Conservation (phyloP, 305 asterid genomes). For the Solanum hybrid region DNA sequence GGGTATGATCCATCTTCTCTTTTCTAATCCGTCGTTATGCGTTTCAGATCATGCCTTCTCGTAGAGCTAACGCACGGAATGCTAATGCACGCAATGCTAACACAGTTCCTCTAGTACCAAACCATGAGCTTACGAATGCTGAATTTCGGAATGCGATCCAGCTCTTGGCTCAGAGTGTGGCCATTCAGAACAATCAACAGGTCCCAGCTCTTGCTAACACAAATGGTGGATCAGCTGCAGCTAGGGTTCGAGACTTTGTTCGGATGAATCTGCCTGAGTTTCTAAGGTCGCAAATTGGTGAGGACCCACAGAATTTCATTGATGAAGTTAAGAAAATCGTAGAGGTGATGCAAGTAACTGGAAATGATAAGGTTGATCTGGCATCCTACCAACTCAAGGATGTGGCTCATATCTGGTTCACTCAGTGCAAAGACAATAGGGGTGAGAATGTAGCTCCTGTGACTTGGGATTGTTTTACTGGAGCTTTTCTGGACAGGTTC, state of each 20-base stretch:
- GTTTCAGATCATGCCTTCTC: neutral
- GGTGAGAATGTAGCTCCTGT: neutral
- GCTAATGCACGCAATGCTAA: neutral
- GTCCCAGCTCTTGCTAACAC: neutral
- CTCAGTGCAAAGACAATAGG: neutral
- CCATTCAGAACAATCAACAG: neutral
- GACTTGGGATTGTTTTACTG: neutral
- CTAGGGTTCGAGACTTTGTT: neutral
- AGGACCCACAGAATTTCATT: neutral
- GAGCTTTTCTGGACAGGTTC: neutral
- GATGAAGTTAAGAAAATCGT: neutral
- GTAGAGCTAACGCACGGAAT: neutral
- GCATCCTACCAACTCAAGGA: neutral
- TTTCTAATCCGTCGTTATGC: neutral
- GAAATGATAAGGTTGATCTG: neutral
- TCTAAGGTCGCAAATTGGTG: neutral
- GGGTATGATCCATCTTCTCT: neutral
- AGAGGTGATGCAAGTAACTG: neutral
- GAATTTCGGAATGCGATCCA: neutral
- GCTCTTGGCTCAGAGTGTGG: neutral
- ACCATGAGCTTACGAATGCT: neutral
- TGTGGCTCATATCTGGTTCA: neutral
- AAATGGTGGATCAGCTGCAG: neutral
- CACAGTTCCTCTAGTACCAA: neutral
- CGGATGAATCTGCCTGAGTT: neutral